These are phyloP conservation scores for Prunus fruticosa DNA, from an alignment of 306 rosid species.

Conservation along the genomic window DNA sequence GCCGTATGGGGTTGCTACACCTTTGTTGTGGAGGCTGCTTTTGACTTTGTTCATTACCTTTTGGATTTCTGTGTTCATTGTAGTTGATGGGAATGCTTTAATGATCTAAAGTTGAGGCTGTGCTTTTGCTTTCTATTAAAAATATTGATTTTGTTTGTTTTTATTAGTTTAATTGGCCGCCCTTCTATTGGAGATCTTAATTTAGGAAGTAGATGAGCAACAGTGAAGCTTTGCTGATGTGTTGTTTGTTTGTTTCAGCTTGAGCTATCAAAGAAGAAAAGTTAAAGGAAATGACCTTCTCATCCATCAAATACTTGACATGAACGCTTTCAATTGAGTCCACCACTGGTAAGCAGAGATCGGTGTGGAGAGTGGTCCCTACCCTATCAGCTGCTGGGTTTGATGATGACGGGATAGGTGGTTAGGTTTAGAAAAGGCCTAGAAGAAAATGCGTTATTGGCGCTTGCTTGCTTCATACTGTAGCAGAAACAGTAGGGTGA, in stretches of 20 bases:
- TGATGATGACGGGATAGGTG: neutral
- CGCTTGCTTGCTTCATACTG: neutral
- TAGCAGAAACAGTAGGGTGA: neutral
- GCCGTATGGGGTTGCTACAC: neutral
- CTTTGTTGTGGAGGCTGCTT: neutral
- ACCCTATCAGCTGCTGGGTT: neutral
- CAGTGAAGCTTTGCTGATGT: neutral
- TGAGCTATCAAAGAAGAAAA: neutral
- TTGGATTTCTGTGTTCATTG: neutral
- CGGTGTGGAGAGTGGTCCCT: neutral
- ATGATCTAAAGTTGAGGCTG: neutral
- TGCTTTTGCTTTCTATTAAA: neutral
- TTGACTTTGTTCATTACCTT: neutral
- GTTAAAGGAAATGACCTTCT: too few relatives aligned
- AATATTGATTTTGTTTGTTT: neutral
- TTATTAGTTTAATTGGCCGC: neutral
- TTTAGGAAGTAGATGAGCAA: neutral
- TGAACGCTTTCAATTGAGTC: neutral
- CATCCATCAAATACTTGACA: neutral
- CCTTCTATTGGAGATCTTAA: neutral
- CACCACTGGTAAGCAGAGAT: neutral
- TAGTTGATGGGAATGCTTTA: neutral
- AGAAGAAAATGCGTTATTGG: neutral
- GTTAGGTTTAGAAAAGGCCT: neutral
- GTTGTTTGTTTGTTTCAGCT: slow-evolving; percentile 8